A percentile compares a stretch with the other conserved stretches of the same genome.
Conservation (phyloP, 805 yeast genomes). For the Kodamaea restingae region DNA sequence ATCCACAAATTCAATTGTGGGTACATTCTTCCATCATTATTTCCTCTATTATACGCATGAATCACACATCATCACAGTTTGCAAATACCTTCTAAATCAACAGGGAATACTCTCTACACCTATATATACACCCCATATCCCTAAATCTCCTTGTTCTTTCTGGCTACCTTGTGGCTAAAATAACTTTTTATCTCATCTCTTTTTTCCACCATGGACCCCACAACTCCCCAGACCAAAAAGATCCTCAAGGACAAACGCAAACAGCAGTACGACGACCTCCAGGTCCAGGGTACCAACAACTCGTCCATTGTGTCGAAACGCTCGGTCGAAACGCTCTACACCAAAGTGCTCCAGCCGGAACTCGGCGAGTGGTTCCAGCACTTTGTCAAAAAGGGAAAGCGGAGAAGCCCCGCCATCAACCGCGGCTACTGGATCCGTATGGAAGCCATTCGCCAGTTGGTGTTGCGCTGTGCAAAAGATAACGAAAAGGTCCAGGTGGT, state of each 20-base stretch:
- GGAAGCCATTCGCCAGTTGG: conserved; percentile 57
- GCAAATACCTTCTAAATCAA: no score
- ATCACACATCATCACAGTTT: no score
- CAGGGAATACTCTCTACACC: no score
- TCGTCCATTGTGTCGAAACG: conserved; percentile 80
- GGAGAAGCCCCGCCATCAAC: conserved; percentile 77
- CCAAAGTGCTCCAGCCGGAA: conserved; percentile 29
- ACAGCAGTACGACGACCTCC: conserved; percentile 53
- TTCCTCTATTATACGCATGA: no score
- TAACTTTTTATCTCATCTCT: not conserved
- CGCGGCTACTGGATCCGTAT: conserved; percentile 81
- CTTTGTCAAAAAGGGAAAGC: conserved; percentile 61
- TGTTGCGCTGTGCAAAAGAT: conserved; percentile 34
- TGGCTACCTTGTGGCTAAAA: no score
- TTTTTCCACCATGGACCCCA: not conserved
- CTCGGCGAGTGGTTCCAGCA: conserved; percentile 51
- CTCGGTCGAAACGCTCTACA: conserved; percentile 67
- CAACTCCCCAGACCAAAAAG: conserved; percentile 21
- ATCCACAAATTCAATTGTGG: no score
- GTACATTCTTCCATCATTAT: no score
- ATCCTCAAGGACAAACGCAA: conserved; percentile 44
- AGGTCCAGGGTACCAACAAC: conserved; percentile 81
- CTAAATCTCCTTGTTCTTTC: not conserved
- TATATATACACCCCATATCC: no score
- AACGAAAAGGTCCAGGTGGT: conserved; percentile 40